Evolutionary conservation across 441 rosid genomes (phyloP).

Genomic region (Daphne laureola): DNA sequence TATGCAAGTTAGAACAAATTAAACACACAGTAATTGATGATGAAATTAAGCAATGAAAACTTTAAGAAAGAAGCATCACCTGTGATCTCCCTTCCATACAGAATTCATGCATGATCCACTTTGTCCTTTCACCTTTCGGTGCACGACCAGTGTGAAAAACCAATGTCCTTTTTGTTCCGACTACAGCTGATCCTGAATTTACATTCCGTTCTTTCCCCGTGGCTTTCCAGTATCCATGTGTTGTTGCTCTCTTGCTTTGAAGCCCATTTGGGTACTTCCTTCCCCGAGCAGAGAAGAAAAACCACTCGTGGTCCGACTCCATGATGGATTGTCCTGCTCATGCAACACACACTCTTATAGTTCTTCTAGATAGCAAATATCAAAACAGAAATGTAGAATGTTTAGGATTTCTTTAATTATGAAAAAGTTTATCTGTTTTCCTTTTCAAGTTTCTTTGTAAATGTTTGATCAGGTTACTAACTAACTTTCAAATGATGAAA

Average conservation of each 20-base stretch:
- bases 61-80: too few relatives aligned
- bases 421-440: too few relatives aligned
- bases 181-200: slow-evolving; percentile 41
- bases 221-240: slow-evolving; percentile 85
- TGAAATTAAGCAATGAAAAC: too few relatives aligned
- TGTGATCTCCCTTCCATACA: slow-evolving; percentile 39
- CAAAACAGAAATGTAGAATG: too few relatives aligned
- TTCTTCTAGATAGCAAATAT: too few relatives aligned
- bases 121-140: slow-evolving; percentile 88
- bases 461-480: too few relatives aligned
- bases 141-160: slow-evolving; percentile 86
- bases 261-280: slow-evolving; percentile 80
- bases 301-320: slow-evolving; percentile 73
- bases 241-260: slow-evolving; percentile 75
- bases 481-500: too few relatives aligned
- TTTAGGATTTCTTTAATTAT: too few relatives aligned
- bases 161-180: slow-evolving; percentile 83
- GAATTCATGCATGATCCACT: slow-evolving; percentile 86
- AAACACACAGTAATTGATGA: too few relatives aligned
- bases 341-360: neutral
- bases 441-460: too few relatives aligned
- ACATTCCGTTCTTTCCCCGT: slow-evolving; percentile 86
- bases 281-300: slow-evolving; percentile 77
- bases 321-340: slow-evolving; percentile 47
- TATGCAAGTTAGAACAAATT: too few relatives aligned